phyloP scores from a whole-genome alignment of 495 filamentous ascomycete genomes.

The Podospora pseudoanserina region DNA sequence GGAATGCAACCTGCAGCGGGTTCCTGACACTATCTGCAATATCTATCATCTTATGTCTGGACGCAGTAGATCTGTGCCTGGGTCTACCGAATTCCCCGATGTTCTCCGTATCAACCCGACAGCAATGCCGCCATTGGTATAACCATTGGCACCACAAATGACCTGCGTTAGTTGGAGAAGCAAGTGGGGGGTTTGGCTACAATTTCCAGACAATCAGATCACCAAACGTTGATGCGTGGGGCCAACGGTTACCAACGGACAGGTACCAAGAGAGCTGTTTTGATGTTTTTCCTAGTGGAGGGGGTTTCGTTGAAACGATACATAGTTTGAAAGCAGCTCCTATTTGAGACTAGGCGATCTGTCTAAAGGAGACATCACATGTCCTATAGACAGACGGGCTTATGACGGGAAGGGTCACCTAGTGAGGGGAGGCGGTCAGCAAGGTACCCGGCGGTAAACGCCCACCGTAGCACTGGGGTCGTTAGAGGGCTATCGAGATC shows the following conservation, averaged over 20 bases:
- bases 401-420: neutral
- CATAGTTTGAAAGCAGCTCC: neutral
- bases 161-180: neutral
- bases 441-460: constrained; percentile 1
- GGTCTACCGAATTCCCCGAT: neutral
- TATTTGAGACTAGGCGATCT: neutral
- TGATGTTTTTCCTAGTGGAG: neutral
- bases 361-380: neutral
- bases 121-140: neutral
- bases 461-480: neutral
- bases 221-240: neutral
- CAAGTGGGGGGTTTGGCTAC: neutral
- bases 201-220: neutral
- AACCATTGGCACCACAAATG: neutral
- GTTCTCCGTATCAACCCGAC: constrained; percentile 1
- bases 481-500: neutral
- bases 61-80: neutral
- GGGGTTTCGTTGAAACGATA: neutral
- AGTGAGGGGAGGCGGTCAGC: neutral
- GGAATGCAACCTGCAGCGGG: neutral
- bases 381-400: neutral
- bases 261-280: neutral
- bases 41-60: neutral
- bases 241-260: neutral
- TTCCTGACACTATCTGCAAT: neutral